Conservation (phyloP, 495 filamentous ascomycete genomes). For the Aspergillus taichungensis region DNA sequence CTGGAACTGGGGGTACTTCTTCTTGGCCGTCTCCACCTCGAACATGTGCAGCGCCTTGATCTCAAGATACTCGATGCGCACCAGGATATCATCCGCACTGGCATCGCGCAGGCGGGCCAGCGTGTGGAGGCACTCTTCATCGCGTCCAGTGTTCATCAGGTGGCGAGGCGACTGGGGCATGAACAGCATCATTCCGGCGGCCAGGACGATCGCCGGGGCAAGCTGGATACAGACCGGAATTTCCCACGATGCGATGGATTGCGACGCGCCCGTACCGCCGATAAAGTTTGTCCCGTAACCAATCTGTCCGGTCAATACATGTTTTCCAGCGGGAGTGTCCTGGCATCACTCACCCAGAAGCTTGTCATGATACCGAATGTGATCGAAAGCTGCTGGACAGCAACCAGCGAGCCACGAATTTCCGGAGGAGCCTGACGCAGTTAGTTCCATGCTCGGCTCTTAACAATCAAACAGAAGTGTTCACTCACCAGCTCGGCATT, state of each 20-base stretch:
- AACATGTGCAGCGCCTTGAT: constrained; percentile 52
- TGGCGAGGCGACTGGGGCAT: constrained; percentile 79
- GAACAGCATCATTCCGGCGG: constrained; percentile 44
- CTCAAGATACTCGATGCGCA: constrained; percentile 58
- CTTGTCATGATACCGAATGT: constrained; percentile 55
- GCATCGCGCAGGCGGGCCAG: constrained; percentile 58
- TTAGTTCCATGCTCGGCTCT: constrained; percentile 57
- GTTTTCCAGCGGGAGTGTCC: neutral
- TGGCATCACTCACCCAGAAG: constrained; percentile 54
- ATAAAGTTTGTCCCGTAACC: constrained; percentile 40
- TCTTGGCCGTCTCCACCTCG: constrained; percentile 45
- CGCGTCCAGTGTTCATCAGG: constrained; percentile 61
- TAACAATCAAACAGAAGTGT: constrained; percentile 1
- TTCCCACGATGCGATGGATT: constrained; percentile 37
- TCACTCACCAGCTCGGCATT: constrained; percentile 48
- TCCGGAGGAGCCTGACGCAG: constrained; percentile 51
- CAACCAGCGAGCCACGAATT: constrained; percentile 61
- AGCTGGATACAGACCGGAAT: constrained; percentile 38
- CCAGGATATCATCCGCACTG: constrained; percentile 50
- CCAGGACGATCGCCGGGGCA: constrained; percentile 33
- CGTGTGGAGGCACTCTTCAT: constrained; percentile 59
- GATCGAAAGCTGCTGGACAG: constrained; percentile 63
- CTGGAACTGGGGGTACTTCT: constrained; percentile 25
- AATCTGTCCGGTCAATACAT: constrained; percentile 30
- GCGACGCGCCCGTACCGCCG: constrained; percentile 30